Base-by-base conservation (phyloP, 768 basidiomycete genomes). In the Tubosaeta sp. region DNA sequence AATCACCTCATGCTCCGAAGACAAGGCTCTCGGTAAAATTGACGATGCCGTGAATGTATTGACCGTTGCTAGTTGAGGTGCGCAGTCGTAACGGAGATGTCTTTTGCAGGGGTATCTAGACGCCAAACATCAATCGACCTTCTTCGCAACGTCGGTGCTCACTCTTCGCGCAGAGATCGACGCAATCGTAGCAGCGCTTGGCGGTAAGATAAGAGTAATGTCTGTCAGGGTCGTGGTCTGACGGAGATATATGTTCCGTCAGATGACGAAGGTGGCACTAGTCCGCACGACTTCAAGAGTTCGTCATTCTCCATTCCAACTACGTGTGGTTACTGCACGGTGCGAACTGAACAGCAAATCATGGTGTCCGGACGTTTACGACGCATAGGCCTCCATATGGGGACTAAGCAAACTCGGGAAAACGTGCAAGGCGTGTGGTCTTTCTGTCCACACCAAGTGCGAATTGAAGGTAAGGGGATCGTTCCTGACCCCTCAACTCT, bases 261-360 rank as follows among this genome's bases (percentile, higher is more conserved):
- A 92, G 91, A 80, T 59, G 91, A 93, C 60, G 78, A 84, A 61
- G 91, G 91, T 27, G 77, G 74, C 11, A 79, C 81, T 58, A 75
- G 69, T 48, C 89, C 86, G 3, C 91, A 92, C 66, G 73, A 79
- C 27, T 93, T 92, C 76, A 92, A 93, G 71, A 84, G 84, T 56
- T 84, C 90, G 3, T 82, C 87, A 2, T 93, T 93, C 69, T 89
- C 88, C 16, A 90, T 93, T 47, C 90, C 91, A 6, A 88, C 89
- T 6, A 76, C 80, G 42, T 93, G 91, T 57, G 84, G 79, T 13
- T 89, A 88, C 65, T 93, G 91, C 74, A 84, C 87, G 79, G 89
- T 85, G 55, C 32, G 74, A 29, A 57, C 16, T 33, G 25, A 25
- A 47, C 27, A 45, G 29, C 25, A 12, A 11, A 39, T 38, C 32